Conservation (phyloP, 352 stramenopile species). For the Chrysophaeum taylorii region DNA sequence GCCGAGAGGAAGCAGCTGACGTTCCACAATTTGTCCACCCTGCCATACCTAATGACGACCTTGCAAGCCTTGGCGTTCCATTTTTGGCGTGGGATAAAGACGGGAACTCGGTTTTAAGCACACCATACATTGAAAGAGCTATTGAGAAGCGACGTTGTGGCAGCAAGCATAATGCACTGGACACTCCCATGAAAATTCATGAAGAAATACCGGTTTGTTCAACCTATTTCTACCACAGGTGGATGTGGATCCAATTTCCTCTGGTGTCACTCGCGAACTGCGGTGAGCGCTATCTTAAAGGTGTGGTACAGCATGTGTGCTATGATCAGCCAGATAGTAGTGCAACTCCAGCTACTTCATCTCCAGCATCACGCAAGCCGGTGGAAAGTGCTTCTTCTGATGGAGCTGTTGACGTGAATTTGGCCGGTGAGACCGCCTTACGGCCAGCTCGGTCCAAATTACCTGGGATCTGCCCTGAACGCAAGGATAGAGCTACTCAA, state of each 20-base stretch:
- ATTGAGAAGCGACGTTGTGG: not conserved
- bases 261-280: conserved; percentile 45
- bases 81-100: conserved; percentile 36
- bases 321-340: too few relatives aligned
- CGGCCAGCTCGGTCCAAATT: too few relatives aligned
- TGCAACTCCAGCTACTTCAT: too few relatives aligned
- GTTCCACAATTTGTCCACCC: conserved; percentile 42
- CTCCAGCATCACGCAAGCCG: too few relatives aligned
- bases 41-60: conserved; percentile 33
- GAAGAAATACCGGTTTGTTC: conserved; percentile 37
- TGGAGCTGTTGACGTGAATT: too few relatives aligned
- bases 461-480: too few relatives aligned
- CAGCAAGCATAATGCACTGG: not conserved
- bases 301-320: too few relatives aligned
- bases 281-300: conserved; percentile 27
- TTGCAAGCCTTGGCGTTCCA: conserved; percentile 39
- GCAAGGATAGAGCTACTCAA: too few relatives aligned
- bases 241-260: conserved; percentile 55
- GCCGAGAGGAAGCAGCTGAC: conserved; percentile 39
- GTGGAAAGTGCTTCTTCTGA: too few relatives aligned
- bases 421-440: too few relatives aligned
- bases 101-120: conserved; percentile 28
- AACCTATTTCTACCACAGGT: conserved; percentile 42
- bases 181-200: conserved; percentile 11
- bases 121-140: conserved; percentile 8